Conservation (phyloP, 805 yeast species). For the Zygoascus tannicola region DNA sequence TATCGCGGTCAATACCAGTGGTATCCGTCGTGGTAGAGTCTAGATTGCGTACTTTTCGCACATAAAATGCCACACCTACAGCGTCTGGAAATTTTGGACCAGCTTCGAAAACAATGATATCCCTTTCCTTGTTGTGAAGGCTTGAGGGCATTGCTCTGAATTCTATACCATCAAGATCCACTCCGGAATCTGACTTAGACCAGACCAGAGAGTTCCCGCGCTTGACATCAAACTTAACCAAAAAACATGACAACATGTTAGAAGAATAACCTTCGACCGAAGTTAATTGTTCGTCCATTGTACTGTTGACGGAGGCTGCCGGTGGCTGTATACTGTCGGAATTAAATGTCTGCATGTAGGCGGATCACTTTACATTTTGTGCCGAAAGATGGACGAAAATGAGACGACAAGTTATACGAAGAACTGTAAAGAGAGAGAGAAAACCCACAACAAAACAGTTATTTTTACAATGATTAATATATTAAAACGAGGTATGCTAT, state of each 20-base stretch:
- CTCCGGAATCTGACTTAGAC: conserved; percentile 21
- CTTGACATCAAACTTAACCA: conserved; percentile 44
- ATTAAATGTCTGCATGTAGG: too few species aligned
- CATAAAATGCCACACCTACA: conserved; percentile 42
- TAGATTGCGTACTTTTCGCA: conserved; percentile 33
- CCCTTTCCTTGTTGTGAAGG: conserved; percentile 42
- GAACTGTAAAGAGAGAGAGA: too few species aligned
- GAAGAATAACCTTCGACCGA: conserved; percentile 16
- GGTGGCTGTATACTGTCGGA: neutral
- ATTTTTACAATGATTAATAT: too few species aligned
- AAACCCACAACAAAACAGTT: too few species aligned
- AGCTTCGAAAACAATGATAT: conserved; percentile 31
- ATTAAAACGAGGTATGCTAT: too few species aligned
- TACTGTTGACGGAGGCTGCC: neutral
- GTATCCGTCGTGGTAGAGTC: conserved; percentile 13
- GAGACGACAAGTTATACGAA: too few species aligned
- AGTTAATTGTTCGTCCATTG: neutral
- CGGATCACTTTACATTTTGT: too few species aligned
- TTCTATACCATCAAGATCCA: conserved; percentile 35
- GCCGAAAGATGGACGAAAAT: too few species aligned
- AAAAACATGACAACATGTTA: conserved; percentile 21
- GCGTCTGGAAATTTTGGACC: neutral
- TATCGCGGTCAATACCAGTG: conserved; percentile 1
- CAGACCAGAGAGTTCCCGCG: conserved; percentile 42
- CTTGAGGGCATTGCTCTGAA: conserved; percentile 65